Evolutionary conservation across 164 flowering plant species (phyloP).

Genomic region (Berberis thunbergii): DNA sequence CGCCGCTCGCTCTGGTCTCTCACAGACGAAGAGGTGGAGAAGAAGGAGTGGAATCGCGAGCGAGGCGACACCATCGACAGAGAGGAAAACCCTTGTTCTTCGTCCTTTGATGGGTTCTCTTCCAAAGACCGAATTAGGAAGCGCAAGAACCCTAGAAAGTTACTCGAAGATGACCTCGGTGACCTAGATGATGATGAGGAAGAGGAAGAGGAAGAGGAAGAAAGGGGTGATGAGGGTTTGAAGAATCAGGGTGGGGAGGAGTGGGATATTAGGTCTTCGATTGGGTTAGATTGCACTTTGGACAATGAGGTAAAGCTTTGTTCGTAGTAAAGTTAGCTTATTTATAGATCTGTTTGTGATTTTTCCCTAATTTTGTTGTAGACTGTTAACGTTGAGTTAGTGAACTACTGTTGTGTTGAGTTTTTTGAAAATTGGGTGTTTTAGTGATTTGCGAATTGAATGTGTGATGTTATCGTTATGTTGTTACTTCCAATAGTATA

Average conservation of each 20-base stretch:
- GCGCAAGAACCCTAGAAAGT: slow-evolving; percentile 5
- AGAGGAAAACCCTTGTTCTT: slow-evolving; percentile 15
- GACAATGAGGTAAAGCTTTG: slow-evolving; percentile 59
- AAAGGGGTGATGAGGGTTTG: slow-evolving; percentile 25
- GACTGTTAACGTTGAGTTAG: background rate
- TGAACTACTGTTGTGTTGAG: background rate
- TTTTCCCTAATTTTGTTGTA: background rate
- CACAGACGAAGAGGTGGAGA: slow-evolving; percentile 49
- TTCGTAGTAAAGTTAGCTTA: background rate
- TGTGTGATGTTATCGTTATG: no score
- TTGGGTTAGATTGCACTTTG: slow-evolving; percentile 71
- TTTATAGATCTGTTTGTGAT: background rate
- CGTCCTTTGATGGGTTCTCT: slow-evolving; percentile 17
- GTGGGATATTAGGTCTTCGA: slow-evolving; percentile 51
- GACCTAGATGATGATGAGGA: slow-evolving; percentile 25
- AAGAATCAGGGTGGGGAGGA: slow-evolving; percentile 31
- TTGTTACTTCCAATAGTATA: background rate
- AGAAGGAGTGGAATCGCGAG: slow-evolving; percentile 47
- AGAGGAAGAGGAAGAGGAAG: slow-evolving; percentile 15
- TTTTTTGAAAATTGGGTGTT: background rate
- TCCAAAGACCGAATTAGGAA: slow-evolving; percentile 3
- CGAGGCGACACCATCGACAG: slow-evolving; percentile 15
- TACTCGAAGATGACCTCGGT: slow-evolving; percentile 17
- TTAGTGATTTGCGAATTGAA: background rate
- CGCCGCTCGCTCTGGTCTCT: slow-evolving; percentile 51